Evolutionary conservation across 768 basidiomycete genomes (phyloP), one percentile per base, ranked within the genome.

Genomic region (Hericium rajendrae): DNA sequence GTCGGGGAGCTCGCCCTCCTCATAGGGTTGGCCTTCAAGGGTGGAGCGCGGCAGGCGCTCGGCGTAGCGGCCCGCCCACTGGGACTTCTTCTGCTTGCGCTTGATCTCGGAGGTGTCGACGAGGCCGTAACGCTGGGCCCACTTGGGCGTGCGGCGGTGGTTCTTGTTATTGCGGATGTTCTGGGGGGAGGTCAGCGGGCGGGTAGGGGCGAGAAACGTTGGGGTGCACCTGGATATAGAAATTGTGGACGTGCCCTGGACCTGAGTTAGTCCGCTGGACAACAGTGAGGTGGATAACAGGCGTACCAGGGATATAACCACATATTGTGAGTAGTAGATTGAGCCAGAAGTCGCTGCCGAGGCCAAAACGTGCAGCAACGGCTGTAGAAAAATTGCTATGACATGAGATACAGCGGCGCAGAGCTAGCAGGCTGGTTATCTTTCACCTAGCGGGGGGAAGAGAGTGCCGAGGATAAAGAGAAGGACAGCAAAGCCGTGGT

Each of bases 131-230:
- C 86, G 81, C 71, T 89, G 77, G 0, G 86, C 87, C 94, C 94
- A 97, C 71, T 97, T 94, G 18, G 94, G 94, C n/a, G 94, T 97
- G 48, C 94, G 84, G 13, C 79, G 77, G 68, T 89, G 81, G 64
- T 83, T 94, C 77, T 94, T 91, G 77, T 97, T 97, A 74, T 97
- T 97, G 57, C 94, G 79, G 62, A 97, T 84, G 71, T 97, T 97
- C 85, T 97, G 24, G 49, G 49, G 49, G 49, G 16, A 50, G 22
- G 28, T 50, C 18, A 50, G 49, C 15, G 24, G 49, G 49, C 28
- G 16, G 18, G n/a, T 15, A 50, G n/a, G n/a, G 28, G 18, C 18
- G 18, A 24, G 20, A 24, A 50, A 22, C 15, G 49, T 15, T 24
- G 24, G 18, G 49, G 24, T 15, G 49, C 24, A 50, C 49, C 49